Evolutionary conservation across 768 basidiomycete genomes (phyloP).

Genomic region (Phylloporus sp.): DNA sequence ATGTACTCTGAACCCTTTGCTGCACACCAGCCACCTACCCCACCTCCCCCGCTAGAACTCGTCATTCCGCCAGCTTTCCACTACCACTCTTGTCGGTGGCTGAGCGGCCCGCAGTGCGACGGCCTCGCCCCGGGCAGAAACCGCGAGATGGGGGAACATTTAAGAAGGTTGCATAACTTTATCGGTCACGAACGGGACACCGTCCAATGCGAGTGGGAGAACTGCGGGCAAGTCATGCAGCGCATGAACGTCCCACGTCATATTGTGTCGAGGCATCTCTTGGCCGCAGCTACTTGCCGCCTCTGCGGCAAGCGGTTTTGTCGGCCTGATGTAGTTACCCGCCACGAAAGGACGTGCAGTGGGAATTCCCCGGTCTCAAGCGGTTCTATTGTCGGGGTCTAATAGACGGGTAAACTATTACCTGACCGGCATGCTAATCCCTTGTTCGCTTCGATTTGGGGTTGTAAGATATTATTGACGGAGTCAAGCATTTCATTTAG

Average conservation of each 20-base stretch:
- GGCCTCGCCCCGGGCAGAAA: slow-evolving; percentile 26
- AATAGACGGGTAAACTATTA: too few relatives aligned
- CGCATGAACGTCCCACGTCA: slow-evolving; percentile 30
- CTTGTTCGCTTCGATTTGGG: slow-evolving; percentile 2
- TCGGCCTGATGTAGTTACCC: slow-evolving; percentile 25
- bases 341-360: slow-evolving; percentile 24
- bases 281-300: slow-evolving; percentile 21
- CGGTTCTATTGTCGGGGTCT: not conserved
- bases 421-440: too few relatives aligned
- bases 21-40: slow-evolving; percentile 13
- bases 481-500: slow-evolving; percentile 4
- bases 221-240: slow-evolving; percentile 20
- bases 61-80: not conserved
- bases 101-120: slow-evolving; percentile 18
- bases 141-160: slow-evolving; percentile 29
- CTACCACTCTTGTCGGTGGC: slow-evolving; percentile 20
- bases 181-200: slow-evolving; percentile 25
- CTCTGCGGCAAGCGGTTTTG: slow-evolving; percentile 22
- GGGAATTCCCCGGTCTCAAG: not conserved
- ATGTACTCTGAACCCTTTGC: not conserved
- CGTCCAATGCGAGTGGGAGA: slow-evolving; percentile 23
- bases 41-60: slow-evolving; percentile 10
- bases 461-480: slow-evolving; percentile 5
- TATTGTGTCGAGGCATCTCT: slow-evolving; percentile 26
- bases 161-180: slow-evolving; percentile 18